These are phyloP conservation scores for Aureobasidium sp. DNA, from an alignment of 2,329 filamentous ascomycete species.

Conservation along the genomic window DNA sequence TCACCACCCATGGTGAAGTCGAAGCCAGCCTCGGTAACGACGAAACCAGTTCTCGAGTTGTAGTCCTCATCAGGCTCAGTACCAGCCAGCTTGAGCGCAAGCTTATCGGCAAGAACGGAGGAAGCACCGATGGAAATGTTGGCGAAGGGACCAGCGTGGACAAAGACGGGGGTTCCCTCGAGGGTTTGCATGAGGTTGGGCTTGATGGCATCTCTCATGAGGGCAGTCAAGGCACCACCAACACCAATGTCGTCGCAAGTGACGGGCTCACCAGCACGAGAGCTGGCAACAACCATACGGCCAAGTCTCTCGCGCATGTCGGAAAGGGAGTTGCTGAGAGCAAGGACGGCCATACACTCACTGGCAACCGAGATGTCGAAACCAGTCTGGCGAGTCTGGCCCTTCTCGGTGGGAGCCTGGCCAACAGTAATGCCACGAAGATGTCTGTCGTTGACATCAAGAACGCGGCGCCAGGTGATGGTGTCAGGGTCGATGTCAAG, in stretches of 20 bases:
- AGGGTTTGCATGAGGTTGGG: conserved; percentile 98
- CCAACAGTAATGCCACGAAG: conserved; percentile 84
- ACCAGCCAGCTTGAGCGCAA: conserved; percentile 90
- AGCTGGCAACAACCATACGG: conserved; percentile 90
- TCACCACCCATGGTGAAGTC: conserved; percentile 99
- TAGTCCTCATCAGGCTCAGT: conserved; percentile 88
- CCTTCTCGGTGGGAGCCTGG: conserved; percentile 82
- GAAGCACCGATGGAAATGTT: conserved; percentile 98
- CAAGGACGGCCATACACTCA: conserved; percentile 97
- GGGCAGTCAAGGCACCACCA: conserved; percentile 80
- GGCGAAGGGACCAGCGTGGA: conserved; percentile 94
- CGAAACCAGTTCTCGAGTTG: conserved; percentile 75
- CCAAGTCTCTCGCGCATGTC: conserved; percentile 93
- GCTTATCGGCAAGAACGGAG: conserved; percentile 88
- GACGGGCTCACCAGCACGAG: conserved; percentile 75
- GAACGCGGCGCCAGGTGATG: conserved; percentile 91
- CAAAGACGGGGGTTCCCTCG: conserved; percentile 94
- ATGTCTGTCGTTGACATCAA: conserved; percentile 96
- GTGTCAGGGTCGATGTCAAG: conserved; percentile 94
- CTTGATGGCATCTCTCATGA: conserved; percentile 99
- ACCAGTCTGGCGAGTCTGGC: conserved; percentile 76
- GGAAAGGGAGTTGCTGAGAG: conserved; percentile 74
- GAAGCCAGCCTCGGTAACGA: conserved; percentile 94
- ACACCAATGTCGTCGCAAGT: conserved; percentile 94
- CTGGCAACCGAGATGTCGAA: conserved; percentile 98